Evolutionary conservation across 495 filamentous ascomycete genomes (phyloP).

Genomic region (Xylaria venustula): DNA sequence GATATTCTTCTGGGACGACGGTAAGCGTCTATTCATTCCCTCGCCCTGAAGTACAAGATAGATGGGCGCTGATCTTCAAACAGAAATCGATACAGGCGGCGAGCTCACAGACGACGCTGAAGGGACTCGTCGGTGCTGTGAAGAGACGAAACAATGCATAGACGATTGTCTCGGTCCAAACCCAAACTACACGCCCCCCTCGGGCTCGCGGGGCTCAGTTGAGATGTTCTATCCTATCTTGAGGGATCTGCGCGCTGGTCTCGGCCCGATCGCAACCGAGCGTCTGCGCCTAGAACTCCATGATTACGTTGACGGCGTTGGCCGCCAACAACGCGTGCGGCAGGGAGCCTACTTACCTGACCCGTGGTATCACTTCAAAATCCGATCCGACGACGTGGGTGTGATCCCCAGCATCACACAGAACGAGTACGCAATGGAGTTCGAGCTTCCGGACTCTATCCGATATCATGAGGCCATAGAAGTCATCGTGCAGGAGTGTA

Average conservation of each 20-base stretch:
- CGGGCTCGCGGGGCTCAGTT: constrained; percentile 18
- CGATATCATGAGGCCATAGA: constrained; percentile 27
- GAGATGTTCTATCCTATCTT: constrained; percentile 29
- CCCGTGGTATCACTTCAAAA: constrained; percentile 30
- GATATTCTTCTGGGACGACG: constrained; percentile 32
- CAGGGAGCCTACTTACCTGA: constrained; percentile 23
- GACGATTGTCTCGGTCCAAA: constrained; percentile 23
- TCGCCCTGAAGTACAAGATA: too few relatives aligned
- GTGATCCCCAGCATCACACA: constrained; percentile 28
- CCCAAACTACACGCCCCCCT: constrained; percentile 25
- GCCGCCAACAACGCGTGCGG: constrained; percentile 23
- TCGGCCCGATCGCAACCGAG: constrained; percentile 17
- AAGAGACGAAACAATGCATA: constrained; percentile 26
- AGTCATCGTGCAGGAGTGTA: constrained; percentile 22
- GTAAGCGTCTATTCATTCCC: too few relatives aligned
- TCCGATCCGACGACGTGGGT: constrained; percentile 25
- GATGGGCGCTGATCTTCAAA: not conserved
- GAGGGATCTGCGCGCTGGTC: constrained; percentile 19
- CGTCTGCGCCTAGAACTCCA: constrained; percentile 24
- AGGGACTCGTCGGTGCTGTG: constrained; percentile 19
- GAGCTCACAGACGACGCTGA: constrained; percentile 26
- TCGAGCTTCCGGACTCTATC: constrained; percentile 24
- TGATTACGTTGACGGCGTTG: constrained; percentile 26
- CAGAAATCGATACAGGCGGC: constrained; percentile 29
- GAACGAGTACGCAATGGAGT: constrained; percentile 31